Base-by-base conservation (phyloP, 202 grass and related monocot species). In the Dendrocalamus latiflorus region DNA sequence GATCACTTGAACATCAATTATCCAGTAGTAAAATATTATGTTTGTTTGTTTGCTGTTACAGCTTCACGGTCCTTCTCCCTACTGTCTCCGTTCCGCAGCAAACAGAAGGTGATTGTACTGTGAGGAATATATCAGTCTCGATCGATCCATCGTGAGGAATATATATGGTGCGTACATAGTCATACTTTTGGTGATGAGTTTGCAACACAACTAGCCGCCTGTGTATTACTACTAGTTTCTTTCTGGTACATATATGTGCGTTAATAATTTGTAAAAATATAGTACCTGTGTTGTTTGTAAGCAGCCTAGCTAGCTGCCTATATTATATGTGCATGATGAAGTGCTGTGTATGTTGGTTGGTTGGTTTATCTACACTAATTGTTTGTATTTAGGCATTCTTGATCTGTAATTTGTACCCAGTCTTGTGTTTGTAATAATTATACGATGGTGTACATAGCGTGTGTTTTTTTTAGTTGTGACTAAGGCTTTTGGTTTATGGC, bases 11-110 rank as follows among this genome's bases (percentile, higher is more conserved):
- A 57, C 5, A 24, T 24, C 24, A 11, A 50, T 42, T 44, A 8
- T 17, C 2, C 60, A 9, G 5, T 4, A 50, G 62, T 70, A 15
- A 69, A 76, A 61, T 65, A 44, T 48, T n/a, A 1, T 53, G 2
- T 62, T 25, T 72, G n/a, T 24, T 37, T 56, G 50, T 78, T 76
- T 84, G 24, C 39, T 82, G 20, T 58, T 20, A 42, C 96, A 99
- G 96, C 85, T 74, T 92, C 93, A 64, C 84, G 90, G 28, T 90
- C 91, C 0, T 99, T 99, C 66, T 99, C 96, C 10, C 81, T 99
- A 10, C 75, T 99, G 47, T 92, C 91, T 5, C 91, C 96, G 6
- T 99, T 99, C 85, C 91, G 93, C 55, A 89, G 71, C 74, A 94
- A 89, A 79, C 81, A 94, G 16, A 94, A 94, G 87, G 89, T 92